A percentile compares a stretch with the other conserved stretches of the same genome.
phyloP scores from a whole-genome alignment of 2,329 filamentous ascomycete species.

The Acephala macrosclerotiorum region DNA sequence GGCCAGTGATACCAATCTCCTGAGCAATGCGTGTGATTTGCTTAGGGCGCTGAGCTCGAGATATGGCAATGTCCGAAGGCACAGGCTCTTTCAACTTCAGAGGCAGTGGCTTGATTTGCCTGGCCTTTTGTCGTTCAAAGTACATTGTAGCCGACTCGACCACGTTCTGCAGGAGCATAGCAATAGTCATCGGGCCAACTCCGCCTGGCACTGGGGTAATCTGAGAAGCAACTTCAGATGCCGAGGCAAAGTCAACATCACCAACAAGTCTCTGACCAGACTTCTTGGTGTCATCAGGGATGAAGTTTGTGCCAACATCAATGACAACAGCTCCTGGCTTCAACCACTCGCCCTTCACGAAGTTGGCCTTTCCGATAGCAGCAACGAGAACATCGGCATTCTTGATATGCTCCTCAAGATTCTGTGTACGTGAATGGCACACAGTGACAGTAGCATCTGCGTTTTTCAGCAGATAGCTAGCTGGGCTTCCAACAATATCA shows the following conservation, averaged over 20 bases:
- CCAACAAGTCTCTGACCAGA: conserved; percentile 91
- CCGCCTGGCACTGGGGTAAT: conserved; percentile 97
- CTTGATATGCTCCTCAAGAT: conserved; percentile 78
- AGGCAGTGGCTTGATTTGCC: conserved; percentile 82
- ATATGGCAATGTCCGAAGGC: conserved; percentile 95
- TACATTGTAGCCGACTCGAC: conserved; percentile 83
- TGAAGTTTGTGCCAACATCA: conserved; percentile 97
- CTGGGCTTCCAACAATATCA: conserved; percentile 96
- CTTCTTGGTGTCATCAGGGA: conserved; percentile 88
- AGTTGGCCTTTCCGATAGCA: conserved; percentile 86
- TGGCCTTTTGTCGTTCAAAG: conserved; percentile 82
- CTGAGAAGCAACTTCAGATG: conserved; percentile 83
- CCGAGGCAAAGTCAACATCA: conserved; percentile 91
- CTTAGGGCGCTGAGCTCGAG: conserved; percentile 89
- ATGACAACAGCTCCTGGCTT: conserved; percentile 96
- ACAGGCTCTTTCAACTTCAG: conserved; percentile 81
- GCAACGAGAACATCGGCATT: conserved; percentile 89
- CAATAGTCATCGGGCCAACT: conserved; percentile 98
- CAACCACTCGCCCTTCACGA: conserved; percentile 94
- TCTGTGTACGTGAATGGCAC: conserved; percentile 87
- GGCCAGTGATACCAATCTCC: conserved; percentile 86
- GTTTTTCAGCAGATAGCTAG: conserved; percentile 94
- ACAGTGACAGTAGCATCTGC: conserved; percentile 96
- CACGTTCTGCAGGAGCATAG: conserved; percentile 96
- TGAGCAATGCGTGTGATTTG: conserved; percentile 83